Conservation (phyloP, 257 asterid genomes). For the Schizonepeta tenuifolia region DNA sequence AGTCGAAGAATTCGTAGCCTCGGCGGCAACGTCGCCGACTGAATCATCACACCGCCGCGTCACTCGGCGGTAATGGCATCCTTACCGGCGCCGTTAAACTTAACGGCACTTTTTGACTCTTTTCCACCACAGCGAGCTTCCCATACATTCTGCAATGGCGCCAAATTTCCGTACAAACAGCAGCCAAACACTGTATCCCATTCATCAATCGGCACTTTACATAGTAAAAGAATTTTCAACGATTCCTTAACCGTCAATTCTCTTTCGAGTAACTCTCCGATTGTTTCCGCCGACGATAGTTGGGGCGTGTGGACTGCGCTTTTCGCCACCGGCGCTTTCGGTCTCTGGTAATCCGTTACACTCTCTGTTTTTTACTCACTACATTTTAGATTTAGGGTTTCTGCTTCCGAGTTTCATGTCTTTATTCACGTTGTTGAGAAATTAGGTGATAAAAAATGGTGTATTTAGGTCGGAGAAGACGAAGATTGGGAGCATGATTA, state of each 20-base stretch:
- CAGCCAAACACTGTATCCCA: constrained; percentile 19
- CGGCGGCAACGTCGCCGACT: constrained; percentile 14
- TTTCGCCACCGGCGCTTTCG: constrained; percentile 64
- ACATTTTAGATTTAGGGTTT: not conserved
- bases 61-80: constrained; percentile 46
- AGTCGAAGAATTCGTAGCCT: not conserved
- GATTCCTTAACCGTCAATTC: constrained; percentile 35
- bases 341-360: constrained; percentile 65
- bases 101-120: constrained; percentile 22
- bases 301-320: constrained; percentile 91
- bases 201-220: constrained; percentile 22
- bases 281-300: constrained; percentile 70
- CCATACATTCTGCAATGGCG: constrained; percentile 29
- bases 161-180: constrained; percentile 20
- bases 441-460: constrained; percentile 16
- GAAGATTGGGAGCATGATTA: constrained; percentile 79
- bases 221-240: not conserved
- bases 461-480: constrained; percentile 80
- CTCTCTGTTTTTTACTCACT: not conserved
- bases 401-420: not conserved
- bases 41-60: constrained; percentile 6
- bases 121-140: constrained; percentile 26
- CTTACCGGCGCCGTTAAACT: constrained; percentile 34
- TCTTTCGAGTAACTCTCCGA: constrained; percentile 40
- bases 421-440: not conserved